Evolutionary conservation across 306 rosid species (phyloP), one percentile per base, ranked within the genome.

Genomic region (Quercus engelmannii): DNA sequence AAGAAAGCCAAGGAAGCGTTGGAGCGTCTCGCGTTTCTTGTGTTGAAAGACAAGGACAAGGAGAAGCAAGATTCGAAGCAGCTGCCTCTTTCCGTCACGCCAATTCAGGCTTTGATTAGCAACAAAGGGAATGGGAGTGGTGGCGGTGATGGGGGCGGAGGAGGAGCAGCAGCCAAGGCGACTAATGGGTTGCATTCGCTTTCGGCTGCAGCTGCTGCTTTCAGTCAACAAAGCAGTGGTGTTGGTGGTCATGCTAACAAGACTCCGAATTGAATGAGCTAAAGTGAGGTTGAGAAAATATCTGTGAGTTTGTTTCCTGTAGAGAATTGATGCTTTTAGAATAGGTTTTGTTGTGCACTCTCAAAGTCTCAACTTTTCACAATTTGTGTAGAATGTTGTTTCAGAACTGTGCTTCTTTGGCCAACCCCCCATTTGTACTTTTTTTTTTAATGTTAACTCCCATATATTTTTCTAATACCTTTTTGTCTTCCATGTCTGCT

Each of bases 1-100:
- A 92, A 85, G 83, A 81, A 74, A 72, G 97, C 95, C 7, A 75
- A 46, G 26, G 90, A 89, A 49, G 93, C 92, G 0, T 70, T 92
- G 88, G 91, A 92, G 5, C 57, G 57, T 2, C 81, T 92, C 1
- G 90, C 82, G 1, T 71, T 15, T 76, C 71, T 78, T 6, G 74
- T 75, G 17, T 59, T n/a, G 74, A 87, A 89, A 75, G 78, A 85
- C 15, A 80, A 63, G 5, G 67, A 51, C 5, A 67, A 73, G 10
- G 54, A 43, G 17, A 62, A 26, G n/a, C 58, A 8, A 0, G 11
- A 10, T 1, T 21, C 69, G 18, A 67, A 35, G 51, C 38, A 41
- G 46, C 46, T 41, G 46, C 46, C 12, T 41, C 46, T 41, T 12
- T 8, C 46, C 46, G 46, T 41, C 46, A 41, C 11, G 12, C 46